Evolutionary conservation across 2,329 filamentous ascomycete genomes (phyloP), one percentile per base, ranked within the genome.

Genomic region (Aureobasidium pullulans): DNA sequence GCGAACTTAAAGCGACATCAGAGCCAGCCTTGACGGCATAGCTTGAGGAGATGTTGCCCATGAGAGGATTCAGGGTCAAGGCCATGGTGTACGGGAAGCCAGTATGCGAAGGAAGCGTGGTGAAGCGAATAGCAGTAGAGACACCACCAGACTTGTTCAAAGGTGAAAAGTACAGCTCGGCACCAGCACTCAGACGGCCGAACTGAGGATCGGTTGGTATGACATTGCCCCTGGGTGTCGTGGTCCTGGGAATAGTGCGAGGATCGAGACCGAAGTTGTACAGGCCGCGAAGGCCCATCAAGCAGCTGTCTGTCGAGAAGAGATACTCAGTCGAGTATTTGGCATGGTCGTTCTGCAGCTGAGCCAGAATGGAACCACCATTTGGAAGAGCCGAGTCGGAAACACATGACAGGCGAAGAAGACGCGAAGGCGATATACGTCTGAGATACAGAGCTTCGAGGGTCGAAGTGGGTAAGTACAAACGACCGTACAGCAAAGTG

Each of bases 41-140:
- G 15, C 86, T 96, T 37, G 91, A 90, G 60, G 88, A 92, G 61
- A 99, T 81, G 69, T 90, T 96, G 16, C 94, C 94, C 84, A 96
- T 96, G 50, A 99, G 78, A 4, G 94, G 94, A 66, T 96, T 97
- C 50, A 96, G 74, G 7, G 93, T 97, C 66, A 97, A 77, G 1
- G 94, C 96, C 68, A 96, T 90, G 7, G 92, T 96, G 67, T 97
- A 86, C 2, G 94, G 94, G 56, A 95, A 95, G 32, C 92, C 92
- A 23, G 84, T 85, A 70, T 88, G 88, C 60, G 79, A 82, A 57
- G 89, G 88, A 19, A 97, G 76, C 10, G 94, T 97, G 40, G 90
- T 90, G 72, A 97, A 99, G 52, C 94, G 84, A 49, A 91, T 79
- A 6, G 92, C 94, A 8, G 95, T 84, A 63, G 90, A 96, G 70